A percentile compares a stretch with the other conserved stretches of the same genome.
Evolutionary conservation across 805 yeast species (phyloP).

Genomic region (Citeromyces nyonsensis): DNA sequence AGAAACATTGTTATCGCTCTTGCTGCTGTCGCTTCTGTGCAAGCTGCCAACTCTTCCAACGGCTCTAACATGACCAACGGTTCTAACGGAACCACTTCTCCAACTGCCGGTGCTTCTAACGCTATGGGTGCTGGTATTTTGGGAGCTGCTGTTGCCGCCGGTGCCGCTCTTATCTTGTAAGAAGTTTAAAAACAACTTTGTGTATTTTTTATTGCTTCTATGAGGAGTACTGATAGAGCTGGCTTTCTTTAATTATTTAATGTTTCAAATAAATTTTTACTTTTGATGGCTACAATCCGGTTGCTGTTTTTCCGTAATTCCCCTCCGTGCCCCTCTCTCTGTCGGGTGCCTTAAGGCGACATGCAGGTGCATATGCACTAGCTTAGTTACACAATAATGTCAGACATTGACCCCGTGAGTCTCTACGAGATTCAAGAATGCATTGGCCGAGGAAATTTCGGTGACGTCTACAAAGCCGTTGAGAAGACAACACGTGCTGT

Average conservation of each 20-base stretch:
- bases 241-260: too few relatives aligned
- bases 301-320: too few relatives aligned
- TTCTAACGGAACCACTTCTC: constrained; percentile 26
- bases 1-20: constrained; percentile 49
- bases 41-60: constrained; percentile 40
- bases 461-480: constrained; percentile 64
- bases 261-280: too few relatives aligned
- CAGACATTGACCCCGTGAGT: constrained; percentile 4
- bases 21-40: constrained; percentile 56
- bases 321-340: too few relatives aligned
- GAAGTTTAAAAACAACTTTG: constrained; percentile 3
- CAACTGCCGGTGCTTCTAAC: constrained; percentile 31
- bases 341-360: too few relatives aligned
- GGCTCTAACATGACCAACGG: constrained; percentile 21
- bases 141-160: constrained; percentile 81
- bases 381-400: not conserved
- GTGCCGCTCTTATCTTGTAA: constrained; percentile 31
- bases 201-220: too few relatives aligned
- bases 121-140: constrained; percentile 58
- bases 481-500: constrained; percentile 15
- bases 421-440: constrained; percentile 26
- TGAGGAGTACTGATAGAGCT: too few relatives aligned
- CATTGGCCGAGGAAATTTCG: constrained; percentile 77
- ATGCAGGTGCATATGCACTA: too few relatives aligned
- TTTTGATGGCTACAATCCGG: too few relatives aligned